Evolutionary conservation across 106 monocot genomes (phyloP), one percentile per base, ranked within the genome.

Genomic region (Triglochin maritima): DNA sequence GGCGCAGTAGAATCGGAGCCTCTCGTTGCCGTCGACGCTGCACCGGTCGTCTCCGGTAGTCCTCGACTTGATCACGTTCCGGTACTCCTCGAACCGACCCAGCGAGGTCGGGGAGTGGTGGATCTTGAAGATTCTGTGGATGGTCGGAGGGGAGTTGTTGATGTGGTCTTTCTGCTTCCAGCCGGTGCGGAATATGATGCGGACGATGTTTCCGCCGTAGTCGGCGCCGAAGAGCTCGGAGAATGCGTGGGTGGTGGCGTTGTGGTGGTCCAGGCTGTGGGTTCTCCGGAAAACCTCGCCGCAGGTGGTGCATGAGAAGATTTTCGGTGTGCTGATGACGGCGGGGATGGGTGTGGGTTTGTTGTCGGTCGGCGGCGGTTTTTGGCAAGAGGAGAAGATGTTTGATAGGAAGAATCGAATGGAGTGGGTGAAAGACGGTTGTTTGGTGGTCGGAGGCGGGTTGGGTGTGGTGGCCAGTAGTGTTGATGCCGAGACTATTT

Each of bases 11-110:
- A 98, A 98, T 47, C 98, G 85, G 63, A 98, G 91, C 6, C 88
- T 86, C 82, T 98, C 98, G 81, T 98, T 98, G 58, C 98, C 98
- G 79, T 98, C 98, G n/a, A 84, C 98, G 44, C 88, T 84, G 72
- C 88, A 89, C 8, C 29, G 29, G 29, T 29, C 29, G 29, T 29
- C 98, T 86, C 3, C 83, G 80, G 69, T 17, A 16, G 73, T 46
- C 9, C 73, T n/a, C 3, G 73, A 56, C 59, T 74, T 74, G 17
- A 95, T 78, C 46, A 85, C 63, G 57, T 70, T 73, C 13, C 95
- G 85, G 80, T 85, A 90, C 56, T 87, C 90, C 69, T 95, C 95
- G 74, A 95, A 95, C 60, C 87, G 83, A 58, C 81, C 50, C 50
- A 87, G 49, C 62, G 90, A 90, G 48, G 83, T 76, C 9, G 73